A percentile compares a stretch with the other conserved stretches of the same genome.
These are phyloP conservation scores for Trichoderma aggressivum DNA, from an alignment of 2,329 filamentous ascomycete species.

Conservation along the genomic window DNA sequence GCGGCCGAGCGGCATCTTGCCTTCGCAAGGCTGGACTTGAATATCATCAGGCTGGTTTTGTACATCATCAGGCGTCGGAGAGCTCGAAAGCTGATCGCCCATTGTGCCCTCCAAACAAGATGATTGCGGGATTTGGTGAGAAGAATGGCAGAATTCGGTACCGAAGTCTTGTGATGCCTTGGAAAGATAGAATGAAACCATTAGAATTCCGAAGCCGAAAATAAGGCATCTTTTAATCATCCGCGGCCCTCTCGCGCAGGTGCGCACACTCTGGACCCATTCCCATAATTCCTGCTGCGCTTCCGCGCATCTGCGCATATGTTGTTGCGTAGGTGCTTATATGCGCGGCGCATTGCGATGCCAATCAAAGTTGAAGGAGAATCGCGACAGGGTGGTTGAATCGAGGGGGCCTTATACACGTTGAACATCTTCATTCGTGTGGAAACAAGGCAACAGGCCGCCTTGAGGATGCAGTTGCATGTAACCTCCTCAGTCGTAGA, in stretches of 20 bases:
- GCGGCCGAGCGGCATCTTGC: background rate
- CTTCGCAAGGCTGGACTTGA: background rate
- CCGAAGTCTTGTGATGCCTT: background rate
- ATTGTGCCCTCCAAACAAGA: background rate
- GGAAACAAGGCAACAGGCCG: background rate
- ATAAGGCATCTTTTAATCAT: background rate
- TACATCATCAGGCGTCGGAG: accelerated
- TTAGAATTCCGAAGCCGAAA: background rate
- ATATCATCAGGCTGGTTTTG: background rate
- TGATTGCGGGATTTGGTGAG: background rate
- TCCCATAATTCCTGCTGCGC: background rate
- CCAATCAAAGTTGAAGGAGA: background rate
- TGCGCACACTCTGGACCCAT: background rate
- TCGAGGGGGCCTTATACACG: background rate
- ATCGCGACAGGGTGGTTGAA: background rate
- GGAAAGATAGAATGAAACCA: background rate
- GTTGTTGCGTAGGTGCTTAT: background rate
- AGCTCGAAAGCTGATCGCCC: background rate
- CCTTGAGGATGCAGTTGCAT: background rate
- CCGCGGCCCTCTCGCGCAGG: background rate
- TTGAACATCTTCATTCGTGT: background rate
- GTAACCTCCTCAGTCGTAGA: background rate
- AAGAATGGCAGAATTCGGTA: background rate
- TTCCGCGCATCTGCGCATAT: background rate
- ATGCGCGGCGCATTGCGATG: background rate